These are phyloP conservation scores for Claviceps purpurea DNA, from an alignment of 2,329 filamentous ascomycete genomes.

Conservation along the genomic window DNA sequence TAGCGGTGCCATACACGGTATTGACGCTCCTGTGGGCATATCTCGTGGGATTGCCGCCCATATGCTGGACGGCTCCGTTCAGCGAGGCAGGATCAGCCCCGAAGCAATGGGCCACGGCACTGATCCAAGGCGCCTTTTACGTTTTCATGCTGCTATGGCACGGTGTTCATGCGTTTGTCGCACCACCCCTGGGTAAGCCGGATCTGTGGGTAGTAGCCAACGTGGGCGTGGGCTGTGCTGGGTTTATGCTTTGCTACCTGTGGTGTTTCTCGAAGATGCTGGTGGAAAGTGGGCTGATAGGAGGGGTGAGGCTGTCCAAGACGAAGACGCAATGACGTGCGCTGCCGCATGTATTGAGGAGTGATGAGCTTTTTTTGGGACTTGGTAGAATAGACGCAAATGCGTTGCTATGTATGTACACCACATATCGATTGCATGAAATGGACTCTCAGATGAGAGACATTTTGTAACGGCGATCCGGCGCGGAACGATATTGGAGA, in stretches of 20 bases:
- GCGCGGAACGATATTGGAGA: no score
- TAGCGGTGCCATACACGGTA: constrained; percentile 73
- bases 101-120: constrained; percentile 40
- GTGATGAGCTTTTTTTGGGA: background rate
- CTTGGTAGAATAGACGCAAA: background rate
- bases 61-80: constrained; percentile 56
- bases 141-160: constrained; percentile 71
- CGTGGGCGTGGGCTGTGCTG: constrained; percentile 70
- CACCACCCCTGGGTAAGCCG: constrained; percentile 63
- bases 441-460: background rate
- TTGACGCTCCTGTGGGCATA: constrained; percentile 84
- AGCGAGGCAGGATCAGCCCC: constrained; percentile 26
- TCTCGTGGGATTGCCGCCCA: constrained; percentile 73
- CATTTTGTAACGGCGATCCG: no score
- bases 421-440: no score
- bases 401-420: background rate
- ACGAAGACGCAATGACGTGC: constrained; percentile 20
- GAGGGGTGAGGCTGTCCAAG: constrained; percentile 16
- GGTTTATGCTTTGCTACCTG: constrained; percentile 75
- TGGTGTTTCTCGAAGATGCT: constrained; percentile 72
- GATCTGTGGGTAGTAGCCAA: constrained; percentile 93
- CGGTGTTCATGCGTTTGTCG: constrained; percentile 52
- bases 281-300: constrained; percentile 42
- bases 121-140: constrained; percentile 69
- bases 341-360: background rate